Conservation (phyloP, 345 rosid species). For the Murraya koenigii region DNA sequence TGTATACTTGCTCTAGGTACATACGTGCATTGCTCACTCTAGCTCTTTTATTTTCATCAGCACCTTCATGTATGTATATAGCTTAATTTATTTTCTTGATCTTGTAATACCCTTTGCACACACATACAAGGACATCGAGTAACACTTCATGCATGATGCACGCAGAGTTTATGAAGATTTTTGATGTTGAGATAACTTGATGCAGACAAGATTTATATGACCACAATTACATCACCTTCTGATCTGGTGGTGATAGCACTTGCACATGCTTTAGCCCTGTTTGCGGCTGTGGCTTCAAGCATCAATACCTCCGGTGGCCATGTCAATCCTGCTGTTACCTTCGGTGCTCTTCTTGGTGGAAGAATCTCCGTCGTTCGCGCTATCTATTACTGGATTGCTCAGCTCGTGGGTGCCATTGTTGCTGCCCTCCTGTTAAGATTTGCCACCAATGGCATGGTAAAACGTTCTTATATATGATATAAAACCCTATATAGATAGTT, state of each 20-base stretch:
- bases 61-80: background rate
- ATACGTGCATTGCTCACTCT: background rate
- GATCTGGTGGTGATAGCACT: constrained; percentile 54
- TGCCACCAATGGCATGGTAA: constrained; percentile 66
- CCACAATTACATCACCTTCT: constrained; percentile 32
- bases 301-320: constrained; percentile 75
- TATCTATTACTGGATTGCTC: constrained; percentile 70
- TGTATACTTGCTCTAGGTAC: constrained; percentile 66
- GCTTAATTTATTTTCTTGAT: background rate
- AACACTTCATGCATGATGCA: background rate
- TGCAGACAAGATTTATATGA: constrained; percentile 52
- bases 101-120: background rate
- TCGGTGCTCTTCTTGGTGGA: constrained; percentile 64
- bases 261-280: constrained; percentile 63
- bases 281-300: constrained; percentile 56
- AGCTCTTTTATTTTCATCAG: background rate
- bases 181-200: background rate
- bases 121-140: background rate
- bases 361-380: constrained; percentile 59
- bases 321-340: constrained; percentile 78
- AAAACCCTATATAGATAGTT: too few species aligned
- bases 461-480: background rate
- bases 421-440: constrained; percentile 65
- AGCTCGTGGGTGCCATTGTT: constrained; percentile 59
- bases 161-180: too few species aligned